Percentiles rank a stretch among this genome's conserved stretches.
Conservation (phyloP, 2,329 filamentous ascomycete species). For the Alternaria arbusti region DNA sequence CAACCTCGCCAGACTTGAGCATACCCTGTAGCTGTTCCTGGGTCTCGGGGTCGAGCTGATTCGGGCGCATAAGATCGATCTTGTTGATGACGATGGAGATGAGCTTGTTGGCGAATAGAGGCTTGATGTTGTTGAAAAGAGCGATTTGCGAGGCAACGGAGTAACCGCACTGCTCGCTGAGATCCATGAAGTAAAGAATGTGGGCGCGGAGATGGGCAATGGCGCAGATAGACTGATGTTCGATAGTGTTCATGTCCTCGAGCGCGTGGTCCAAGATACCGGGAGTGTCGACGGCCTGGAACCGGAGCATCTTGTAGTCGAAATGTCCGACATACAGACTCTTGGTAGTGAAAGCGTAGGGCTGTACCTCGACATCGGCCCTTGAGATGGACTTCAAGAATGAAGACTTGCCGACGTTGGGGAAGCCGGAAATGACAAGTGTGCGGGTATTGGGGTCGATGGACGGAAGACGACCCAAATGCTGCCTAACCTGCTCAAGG, state of each 20-base stretch:
- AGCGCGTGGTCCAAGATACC: constrained; percentile 97
- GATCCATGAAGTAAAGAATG: constrained; percentile 97
- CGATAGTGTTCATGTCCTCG: constrained; percentile 98
- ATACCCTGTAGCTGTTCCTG: constrained; percentile 80
- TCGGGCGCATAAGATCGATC: constrained; percentile 87
- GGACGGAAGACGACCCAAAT: constrained; percentile 94
- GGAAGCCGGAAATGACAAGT: constrained; percentile 94
- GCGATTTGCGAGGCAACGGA: constrained; percentile 90
- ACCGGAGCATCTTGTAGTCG: constrained; percentile 91
- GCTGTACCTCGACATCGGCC: constrained; percentile 95
- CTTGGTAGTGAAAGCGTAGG: constrained; percentile 98
- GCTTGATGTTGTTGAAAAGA: constrained; percentile 92
- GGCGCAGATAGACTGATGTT: constrained; percentile 98
- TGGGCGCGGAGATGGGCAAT: constrained; percentile 96
- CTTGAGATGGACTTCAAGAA: constrained; percentile 92
- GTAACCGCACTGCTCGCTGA: constrained; percentile 96
- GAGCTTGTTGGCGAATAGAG: constrained; percentile 94
- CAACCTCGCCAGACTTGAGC: constrained; percentile 85
- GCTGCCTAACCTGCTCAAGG: constrained; percentile 94
- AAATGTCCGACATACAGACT: constrained; percentile 97
- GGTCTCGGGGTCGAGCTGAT: constrained; percentile 81
- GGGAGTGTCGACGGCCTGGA: constrained; percentile 96
- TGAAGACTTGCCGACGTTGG: constrained; percentile 90
- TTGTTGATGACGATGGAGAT: constrained; percentile 99
- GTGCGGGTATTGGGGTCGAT: constrained; percentile 98